Evolutionary conservation across 257 asterid genomes (phyloP), one percentile per base, ranked within the genome.

Genomic region (Rubia yunnanensis): DNA sequence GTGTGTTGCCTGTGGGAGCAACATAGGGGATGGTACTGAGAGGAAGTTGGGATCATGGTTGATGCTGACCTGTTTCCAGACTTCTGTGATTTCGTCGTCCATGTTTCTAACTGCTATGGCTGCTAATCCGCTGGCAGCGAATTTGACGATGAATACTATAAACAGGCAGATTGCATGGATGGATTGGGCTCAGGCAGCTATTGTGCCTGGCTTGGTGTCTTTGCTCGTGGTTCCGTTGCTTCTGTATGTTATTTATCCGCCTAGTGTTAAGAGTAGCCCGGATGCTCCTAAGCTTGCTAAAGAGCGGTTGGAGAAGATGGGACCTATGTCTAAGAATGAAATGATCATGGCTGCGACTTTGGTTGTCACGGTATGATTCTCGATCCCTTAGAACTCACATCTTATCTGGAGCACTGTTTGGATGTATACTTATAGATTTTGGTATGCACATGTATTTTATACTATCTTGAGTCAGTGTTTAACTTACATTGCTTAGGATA

Each of bases 141-240:
- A 84, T 71, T 78, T 92, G 78, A 92, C 99, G 0, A 65, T 73
- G 7, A 83, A 59, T 65, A 89, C 99, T 0, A 92, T 92, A 6
- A 79, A 78, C 77, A 73, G 83, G 75, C 67, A 86, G 0, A 87
- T 92, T 68, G 92, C 90, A 26, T 92, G 97, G 99, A 88, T 92
- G 99, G 99, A 92, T 80, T 92, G 99, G 99, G 97, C 99, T 38
- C 88, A 90, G 84, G 99, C 97, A 17, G 99, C 99, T 6, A 72
- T 92, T n/a, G 96, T 92, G 28, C 97, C 97, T 0, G 97, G 97
- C 27, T 62, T 92, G 73, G 88, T 86, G 32, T 89, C 97, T 0
- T 74, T 92, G 72, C 22, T 85, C 17, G 95, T 92, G 30, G 99
- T 92, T 22, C 97, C 97, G 0, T 54, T 89, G 72, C 53, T 92